Conservation (phyloP, 352 stramenopile genomes). For the Plasmopara viticola region DNA sequence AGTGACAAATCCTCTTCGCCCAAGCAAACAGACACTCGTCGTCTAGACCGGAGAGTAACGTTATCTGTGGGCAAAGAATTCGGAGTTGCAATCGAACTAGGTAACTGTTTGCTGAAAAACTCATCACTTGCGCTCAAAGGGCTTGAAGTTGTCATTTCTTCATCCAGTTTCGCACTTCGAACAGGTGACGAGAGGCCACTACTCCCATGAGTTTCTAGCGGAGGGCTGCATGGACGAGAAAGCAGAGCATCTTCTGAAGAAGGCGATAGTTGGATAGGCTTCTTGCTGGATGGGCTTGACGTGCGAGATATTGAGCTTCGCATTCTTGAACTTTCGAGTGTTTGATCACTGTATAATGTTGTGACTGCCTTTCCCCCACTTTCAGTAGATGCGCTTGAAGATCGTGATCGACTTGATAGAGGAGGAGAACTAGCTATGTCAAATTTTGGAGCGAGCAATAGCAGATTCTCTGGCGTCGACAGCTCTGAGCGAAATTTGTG, state of each 20-base stretch:
- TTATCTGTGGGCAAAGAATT: constrained; percentile 26
- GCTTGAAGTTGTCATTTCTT: constrained; percentile 12
- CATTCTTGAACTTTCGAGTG: background rate
- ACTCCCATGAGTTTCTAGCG: constrained; percentile 15
- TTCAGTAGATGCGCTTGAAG: background rate
- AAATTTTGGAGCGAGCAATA: background rate
- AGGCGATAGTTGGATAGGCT: background rate
- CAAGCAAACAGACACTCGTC: constrained; percentile 6
- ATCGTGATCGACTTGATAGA: constrained; percentile 4
- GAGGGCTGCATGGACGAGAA: constrained; percentile 16
- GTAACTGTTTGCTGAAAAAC: constrained; percentile 35
- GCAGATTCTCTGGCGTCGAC: background rate
- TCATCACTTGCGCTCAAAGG: constrained; percentile 24
- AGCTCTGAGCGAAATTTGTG: background rate
- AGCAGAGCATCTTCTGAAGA: constrained; percentile 1
- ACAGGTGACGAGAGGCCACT: constrained; percentile 8
- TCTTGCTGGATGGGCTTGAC: background rate
- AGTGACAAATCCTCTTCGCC: constrained; percentile 9
- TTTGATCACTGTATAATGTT: background rate
- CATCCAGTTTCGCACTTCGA: constrained; percentile 2
- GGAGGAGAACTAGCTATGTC: background rate
- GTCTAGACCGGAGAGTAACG: constrained; percentile 26
- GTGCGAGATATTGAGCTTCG: background rate
- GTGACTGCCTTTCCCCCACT: background rate
- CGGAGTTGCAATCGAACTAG: constrained; percentile 19